phyloP scores from a whole-genome alignment of 2,329 filamentous ascomycete species.

The Aspergillus quadrilineatus region DNA sequence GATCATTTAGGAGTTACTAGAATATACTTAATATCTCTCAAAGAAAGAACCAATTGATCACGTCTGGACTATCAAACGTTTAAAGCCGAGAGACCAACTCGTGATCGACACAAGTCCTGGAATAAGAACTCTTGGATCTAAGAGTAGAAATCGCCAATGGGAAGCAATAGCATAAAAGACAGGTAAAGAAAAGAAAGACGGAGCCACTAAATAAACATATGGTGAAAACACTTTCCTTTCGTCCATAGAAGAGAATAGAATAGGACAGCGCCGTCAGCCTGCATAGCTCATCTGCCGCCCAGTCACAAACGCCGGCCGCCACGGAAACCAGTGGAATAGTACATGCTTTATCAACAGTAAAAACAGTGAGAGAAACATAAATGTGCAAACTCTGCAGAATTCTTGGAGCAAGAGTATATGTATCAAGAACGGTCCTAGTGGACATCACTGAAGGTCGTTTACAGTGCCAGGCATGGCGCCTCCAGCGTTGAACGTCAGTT shows the following conservation, averaged over 20 bases:
- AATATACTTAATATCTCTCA: not conserved
- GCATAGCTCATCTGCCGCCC: slow-evolving; percentile 23
- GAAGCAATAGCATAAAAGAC: not conserved
- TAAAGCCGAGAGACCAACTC: not conserved
- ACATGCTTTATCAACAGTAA: slow-evolving; percentile 19
- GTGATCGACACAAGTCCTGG: not conserved
- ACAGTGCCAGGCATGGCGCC: slow-evolving; percentile 30
- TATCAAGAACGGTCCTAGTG: slow-evolving; percentile 15
- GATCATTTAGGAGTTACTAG: not conserved
- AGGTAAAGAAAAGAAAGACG: slow-evolving; percentile 7
- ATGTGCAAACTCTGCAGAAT: slow-evolving; percentile 17
- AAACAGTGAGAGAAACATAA: slow-evolving; percentile 13
- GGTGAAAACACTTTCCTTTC: slow-evolving; percentile 12
- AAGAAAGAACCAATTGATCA: not conserved
- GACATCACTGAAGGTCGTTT: slow-evolving; percentile 21
- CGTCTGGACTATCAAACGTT: not conserved
- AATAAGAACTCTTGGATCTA: not conserved
- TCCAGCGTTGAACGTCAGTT: slow-evolving; percentile 59
- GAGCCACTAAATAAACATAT: slow-evolving; percentile 12
- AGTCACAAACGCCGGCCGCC: slow-evolving; percentile 25
- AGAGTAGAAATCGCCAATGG: not conserved
- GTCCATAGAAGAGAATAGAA: slow-evolving; percentile 20
- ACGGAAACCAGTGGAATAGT: slow-evolving; percentile 14
- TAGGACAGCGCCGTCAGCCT: slow-evolving; percentile 26
- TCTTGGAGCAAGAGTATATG: slow-evolving; percentile 14